These are phyloP conservation scores for Boletus sp. DNA, from an alignment of 768 basidiomycete genomes.

Conservation along the genomic window DNA sequence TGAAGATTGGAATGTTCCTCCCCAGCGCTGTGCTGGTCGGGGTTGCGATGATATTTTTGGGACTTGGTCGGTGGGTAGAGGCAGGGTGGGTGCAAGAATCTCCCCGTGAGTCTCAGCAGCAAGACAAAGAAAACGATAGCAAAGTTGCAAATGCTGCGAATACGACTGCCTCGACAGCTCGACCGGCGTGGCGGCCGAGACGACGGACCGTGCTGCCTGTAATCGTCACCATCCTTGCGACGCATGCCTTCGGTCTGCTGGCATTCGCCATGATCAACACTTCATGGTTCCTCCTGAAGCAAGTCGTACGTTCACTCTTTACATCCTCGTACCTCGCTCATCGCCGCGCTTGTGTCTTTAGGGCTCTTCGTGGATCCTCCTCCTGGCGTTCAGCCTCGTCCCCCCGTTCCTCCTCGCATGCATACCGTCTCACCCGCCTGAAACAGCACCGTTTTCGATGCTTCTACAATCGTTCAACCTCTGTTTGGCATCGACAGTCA, in stretches of 20 bases:
- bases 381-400: constrained; percentile 30
- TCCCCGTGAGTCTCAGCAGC: background rate
- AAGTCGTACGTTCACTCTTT: constrained; percentile 35
- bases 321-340: background rate
- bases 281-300: constrained; percentile 42
- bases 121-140: constrained; percentile 11
- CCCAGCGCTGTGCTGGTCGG: constrained; percentile 86
- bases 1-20: constrained; percentile 89
- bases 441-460: constrained; percentile 39
- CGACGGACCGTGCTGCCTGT: constrained; percentile 54
- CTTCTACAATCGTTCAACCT: constrained; percentile 75
- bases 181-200: constrained; percentile 26
- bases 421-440: constrained; percentile 23
- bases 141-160: background rate
- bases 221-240: constrained; percentile 51
- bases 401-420: constrained; percentile 35
- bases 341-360: constrained; percentile 22
- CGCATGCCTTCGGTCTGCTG: constrained; percentile 53
- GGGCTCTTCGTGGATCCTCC: constrained; percentile 31
- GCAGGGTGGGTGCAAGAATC: constrained; percentile 50
- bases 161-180: background rate
- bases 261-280: constrained; percentile 51
- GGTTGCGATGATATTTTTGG: constrained; percentile 81
- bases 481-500: constrained; percentile 81
- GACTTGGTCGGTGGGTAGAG: constrained; percentile 70